These are phyloP conservation scores for Sextonia rubra DNA, from an alignment of 164 flowering plant genomes.

Conservation along the genomic window DNA sequence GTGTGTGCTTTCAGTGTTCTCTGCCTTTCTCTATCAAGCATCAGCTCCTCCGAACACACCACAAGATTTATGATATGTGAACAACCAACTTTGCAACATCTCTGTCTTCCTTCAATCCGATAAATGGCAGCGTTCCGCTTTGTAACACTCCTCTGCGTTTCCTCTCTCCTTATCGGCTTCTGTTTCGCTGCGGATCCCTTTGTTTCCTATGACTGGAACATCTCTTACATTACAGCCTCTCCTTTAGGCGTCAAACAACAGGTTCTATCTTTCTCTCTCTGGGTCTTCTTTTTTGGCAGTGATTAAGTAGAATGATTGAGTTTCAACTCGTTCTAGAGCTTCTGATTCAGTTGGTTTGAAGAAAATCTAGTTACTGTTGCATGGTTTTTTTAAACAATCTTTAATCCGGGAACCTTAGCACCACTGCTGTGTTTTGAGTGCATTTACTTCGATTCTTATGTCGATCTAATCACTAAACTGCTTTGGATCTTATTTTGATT, in stretches of 20 bases:
- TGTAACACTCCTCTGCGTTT: constrained; percentile 23
- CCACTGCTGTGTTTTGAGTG: not conserved
- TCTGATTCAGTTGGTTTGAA: not conserved
- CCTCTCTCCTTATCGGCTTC: constrained; percentile 15
- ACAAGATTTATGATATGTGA: no score
- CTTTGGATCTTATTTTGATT: not conserved
- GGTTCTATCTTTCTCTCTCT: constrained; percentile 27
- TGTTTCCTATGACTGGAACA: constrained; percentile 38
- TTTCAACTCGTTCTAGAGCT: not conserved
- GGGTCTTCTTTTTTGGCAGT: not conserved
- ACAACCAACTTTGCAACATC: not conserved
- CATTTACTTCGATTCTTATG: constrained; percentile 2
- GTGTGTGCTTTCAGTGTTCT: no score
- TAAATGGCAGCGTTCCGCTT: constrained; percentile 25
- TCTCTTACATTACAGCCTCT: constrained; percentile 61
- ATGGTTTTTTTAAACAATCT: not conserved
- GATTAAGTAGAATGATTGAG: not conserved
- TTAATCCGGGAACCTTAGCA: not conserved
- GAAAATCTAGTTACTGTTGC: not conserved
- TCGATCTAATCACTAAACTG: not conserved
- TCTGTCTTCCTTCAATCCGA: not conserved
- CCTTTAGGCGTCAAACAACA: constrained; percentile 78
- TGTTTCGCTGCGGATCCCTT: constrained; percentile 53
- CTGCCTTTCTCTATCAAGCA: no score
- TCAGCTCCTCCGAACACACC: no score